These are phyloP conservation scores for Penicillium herquei DNA, from an alignment of 495 filamentous ascomycete species.

Conservation along the genomic window DNA sequence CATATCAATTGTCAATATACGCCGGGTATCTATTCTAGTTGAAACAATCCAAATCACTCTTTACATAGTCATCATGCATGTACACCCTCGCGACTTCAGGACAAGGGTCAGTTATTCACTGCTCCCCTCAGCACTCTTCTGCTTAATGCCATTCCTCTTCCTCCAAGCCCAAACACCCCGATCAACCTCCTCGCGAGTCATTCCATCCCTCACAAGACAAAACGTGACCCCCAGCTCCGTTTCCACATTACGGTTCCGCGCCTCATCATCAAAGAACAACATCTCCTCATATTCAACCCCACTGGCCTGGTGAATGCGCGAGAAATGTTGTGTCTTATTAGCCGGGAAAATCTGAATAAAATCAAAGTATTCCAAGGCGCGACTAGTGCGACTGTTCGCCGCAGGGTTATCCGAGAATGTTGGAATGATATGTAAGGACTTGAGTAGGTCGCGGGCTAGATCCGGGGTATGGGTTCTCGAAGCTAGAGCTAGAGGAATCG, in stretches of 20 bases:
- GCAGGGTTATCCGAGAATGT: conserved; percentile 42
- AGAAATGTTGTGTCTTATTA: conserved; percentile 83
- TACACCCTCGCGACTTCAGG: neutral
- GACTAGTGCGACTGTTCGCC: conserved; percentile 37
- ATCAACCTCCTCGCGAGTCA: conserved; percentile 77
- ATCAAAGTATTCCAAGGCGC: conserved; percentile 77
- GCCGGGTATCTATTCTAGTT: neutral
- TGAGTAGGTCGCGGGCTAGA: conserved; percentile 76
- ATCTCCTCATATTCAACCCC: conserved; percentile 71
- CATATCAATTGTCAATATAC: neutral
- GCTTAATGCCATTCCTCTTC: conserved; percentile 59
- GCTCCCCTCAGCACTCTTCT: conserved; percentile 16
- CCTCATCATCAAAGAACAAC: conserved; percentile 96
- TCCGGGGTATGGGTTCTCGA: conserved; percentile 82
- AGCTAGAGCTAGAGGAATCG: conserved; percentile 70
- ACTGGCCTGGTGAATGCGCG: conserved; percentile 63
- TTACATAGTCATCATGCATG: no score
- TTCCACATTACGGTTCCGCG: conserved; percentile 82
- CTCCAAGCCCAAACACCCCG: conserved; percentile 80
- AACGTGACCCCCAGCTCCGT: conserved; percentile 77
- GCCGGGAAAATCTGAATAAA: conserved; percentile 84
- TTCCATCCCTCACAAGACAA: conserved; percentile 74
- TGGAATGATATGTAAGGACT: conserved; percentile 64
- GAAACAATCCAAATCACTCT: neutral
- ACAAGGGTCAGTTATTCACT: neutral